Evolutionary conservation across 345 rosid species (phyloP), one percentile per base, ranked within the genome.

Genomic region (Cochlearia excelsa): DNA sequence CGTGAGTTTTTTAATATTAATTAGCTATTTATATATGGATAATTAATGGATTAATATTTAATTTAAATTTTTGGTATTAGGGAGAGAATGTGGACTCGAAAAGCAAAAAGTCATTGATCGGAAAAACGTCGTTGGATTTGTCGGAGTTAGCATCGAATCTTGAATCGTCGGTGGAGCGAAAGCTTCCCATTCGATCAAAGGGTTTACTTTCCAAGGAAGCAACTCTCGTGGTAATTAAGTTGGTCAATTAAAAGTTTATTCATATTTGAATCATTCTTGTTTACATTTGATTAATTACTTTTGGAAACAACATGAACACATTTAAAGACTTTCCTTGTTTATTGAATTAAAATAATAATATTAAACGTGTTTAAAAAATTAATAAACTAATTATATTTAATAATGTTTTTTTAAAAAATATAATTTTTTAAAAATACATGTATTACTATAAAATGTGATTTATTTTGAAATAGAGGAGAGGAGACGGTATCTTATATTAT

Each of bases 61-160:
- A 56, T 47, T 4, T 56, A 2, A 16, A 16, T 27, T 44, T 2
- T 55, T 49, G 26, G 30, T 49, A 35, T 34, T 57, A 63, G 69
- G 69, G 69, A 0, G 69, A 70, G 47, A 50, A 0, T 0, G 9
- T 42, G 23, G 69, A 70, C 37, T 35, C 28, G 4, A 70, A 57
- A 57, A 45, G 23, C 44, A 70, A 57, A 30, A 70, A 45, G 49
- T 30, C 54, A 4, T 2, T 44, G 45, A n/a, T 70, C 45, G 75
- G 75, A 9, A 71, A 71, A 48, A 57, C 57, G 7, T 59, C 67
- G 29, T 46, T 71, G 34, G 71, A 71, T 71, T 59, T 71, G 8
- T 7, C 66, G 42, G 75, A 65, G 47, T 33, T 71, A 41, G 7
- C 62, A 1, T 39, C 75, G 23, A 65, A 51, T 30, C 63, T 46